These are phyloP conservation scores for Ustilago curta DNA, from an alignment of 1,284 basidiomycete genomes.

Conservation along the genomic window DNA sequence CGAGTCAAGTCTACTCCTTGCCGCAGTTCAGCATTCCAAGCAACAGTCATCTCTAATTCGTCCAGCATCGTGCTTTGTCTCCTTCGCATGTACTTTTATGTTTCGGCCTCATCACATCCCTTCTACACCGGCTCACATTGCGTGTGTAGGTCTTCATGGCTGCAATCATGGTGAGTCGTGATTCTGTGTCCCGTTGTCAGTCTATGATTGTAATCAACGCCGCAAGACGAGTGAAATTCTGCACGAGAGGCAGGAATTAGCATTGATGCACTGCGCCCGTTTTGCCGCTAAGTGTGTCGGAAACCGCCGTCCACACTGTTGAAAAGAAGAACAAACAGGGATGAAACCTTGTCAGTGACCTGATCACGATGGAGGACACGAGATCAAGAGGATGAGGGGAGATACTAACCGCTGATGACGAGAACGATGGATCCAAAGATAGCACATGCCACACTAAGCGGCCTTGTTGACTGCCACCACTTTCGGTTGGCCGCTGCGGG, in stretches of 20 bases:
- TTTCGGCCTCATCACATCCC: slow-evolving; percentile 3
- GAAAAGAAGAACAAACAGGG: not conserved
- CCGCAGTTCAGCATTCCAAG: slow-evolving; percentile 7
- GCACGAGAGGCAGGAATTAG: slow-evolving; percentile 8
- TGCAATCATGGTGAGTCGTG: not conserved
- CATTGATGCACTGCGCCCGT: slow-evolving; percentile 53
- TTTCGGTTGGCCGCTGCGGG: slow-evolving; percentile 52
- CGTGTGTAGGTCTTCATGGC: slow-evolving; percentile 1
- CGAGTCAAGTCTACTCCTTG: not conserved
- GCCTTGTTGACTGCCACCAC: slow-evolving; percentile 66
- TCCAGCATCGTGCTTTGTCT: slow-evolving; percentile 2
- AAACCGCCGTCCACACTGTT: slow-evolving; percentile 51
- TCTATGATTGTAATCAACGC: not conserved
- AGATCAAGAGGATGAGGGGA: too few relatives aligned
- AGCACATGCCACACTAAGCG: slow-evolving; percentile 63
- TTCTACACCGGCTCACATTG: not conserved
- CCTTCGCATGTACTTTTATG: slow-evolving; percentile 17
- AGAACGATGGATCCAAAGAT: slow-evolving; percentile 64
- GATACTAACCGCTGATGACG: slow-evolving; percentile 51
- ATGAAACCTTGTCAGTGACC: not conserved
- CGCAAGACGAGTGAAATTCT: not conserved
- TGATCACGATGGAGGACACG: not conserved
- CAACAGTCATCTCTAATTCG: slow-evolving; percentile 28
- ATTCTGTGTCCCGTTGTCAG: not conserved
- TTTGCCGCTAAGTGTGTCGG: slow-evolving; percentile 45